Percentiles rank a stretch among this genome's conserved stretches.
phyloP scores from a whole-genome alignment of 2,329 filamentous ascomycete genomes.

The Sporothrix curviconia region DNA sequence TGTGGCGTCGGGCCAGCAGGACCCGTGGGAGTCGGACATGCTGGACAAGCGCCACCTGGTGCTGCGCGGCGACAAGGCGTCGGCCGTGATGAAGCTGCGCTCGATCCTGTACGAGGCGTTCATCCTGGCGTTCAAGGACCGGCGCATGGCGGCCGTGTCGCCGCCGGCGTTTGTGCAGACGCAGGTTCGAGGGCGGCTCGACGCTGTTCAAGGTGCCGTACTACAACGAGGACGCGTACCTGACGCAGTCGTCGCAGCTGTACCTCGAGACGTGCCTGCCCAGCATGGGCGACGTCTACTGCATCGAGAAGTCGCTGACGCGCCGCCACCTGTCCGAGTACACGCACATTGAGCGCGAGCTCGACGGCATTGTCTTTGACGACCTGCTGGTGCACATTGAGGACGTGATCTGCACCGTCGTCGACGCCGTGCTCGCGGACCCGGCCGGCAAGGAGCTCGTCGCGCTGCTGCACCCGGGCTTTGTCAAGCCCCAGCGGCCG shows the following conservation, averaged over 20 bases:
- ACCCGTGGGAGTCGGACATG: constrained; percentile 40
- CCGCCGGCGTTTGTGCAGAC: constrained; percentile 92
- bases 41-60: constrained; percentile 72
- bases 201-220: constrained; percentile 74
- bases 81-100: constrained; percentile 82
- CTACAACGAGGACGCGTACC: constrained; percentile 70
- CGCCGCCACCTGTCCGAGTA: constrained; percentile 90
- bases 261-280: constrained; percentile 95
- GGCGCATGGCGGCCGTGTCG: constrained; percentile 72
- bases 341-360: constrained; percentile 91
- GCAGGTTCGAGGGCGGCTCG: constrained; percentile 83
- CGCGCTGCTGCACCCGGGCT: constrained; percentile 84
- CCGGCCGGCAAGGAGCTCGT: constrained; percentile 65
- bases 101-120: constrained; percentile 77
- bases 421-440: constrained; percentile 70
- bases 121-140: constrained; percentile 68
- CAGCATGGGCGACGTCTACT: constrained; percentile 90
- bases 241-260: constrained; percentile 94
- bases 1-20: constrained; percentile 56
- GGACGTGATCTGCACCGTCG: constrained; percentile 75
- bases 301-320: constrained; percentile 91
- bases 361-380: constrained; percentile 91
- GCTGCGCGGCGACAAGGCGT: constrained; percentile 75
- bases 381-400: constrained; percentile 86
- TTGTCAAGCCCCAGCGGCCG: constrained; percentile 72